Evolutionary conservation across 306 rosid genomes (phyloP).

Genomic region (Rosa multiflora): DNA sequence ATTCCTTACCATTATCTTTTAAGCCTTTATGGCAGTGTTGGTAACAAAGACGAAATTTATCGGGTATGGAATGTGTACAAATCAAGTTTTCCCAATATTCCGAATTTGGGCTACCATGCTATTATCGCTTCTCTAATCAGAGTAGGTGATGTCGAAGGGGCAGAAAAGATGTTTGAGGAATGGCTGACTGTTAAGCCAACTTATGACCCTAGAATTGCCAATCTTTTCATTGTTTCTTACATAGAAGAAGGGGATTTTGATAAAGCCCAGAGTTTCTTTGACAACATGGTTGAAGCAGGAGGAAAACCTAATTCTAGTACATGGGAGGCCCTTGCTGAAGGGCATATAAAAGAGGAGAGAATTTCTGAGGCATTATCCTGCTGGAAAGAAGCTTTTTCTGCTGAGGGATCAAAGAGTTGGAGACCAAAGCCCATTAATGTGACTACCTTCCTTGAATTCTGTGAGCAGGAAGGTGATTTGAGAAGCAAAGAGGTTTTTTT

Average conservation of each 20-base stretch:
- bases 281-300: conserved; percentile 57
- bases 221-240: conserved; percentile 64
- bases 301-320: conserved; percentile 76
- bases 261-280: conserved; percentile 53
- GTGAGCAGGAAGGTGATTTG: conserved; percentile 50
- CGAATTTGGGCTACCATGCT: conserved; percentile 91
- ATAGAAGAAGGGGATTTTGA: conserved; percentile 47
- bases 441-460: conserved; percentile 51
- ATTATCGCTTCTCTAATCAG: conserved; percentile 68
- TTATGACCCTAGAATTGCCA: conserved; percentile 82
- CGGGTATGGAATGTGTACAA: conserved; percentile 84
- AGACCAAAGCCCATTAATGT: conserved; percentile 59
- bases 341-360: conserved; percentile 50
- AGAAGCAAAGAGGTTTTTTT: conserved; percentile 49
- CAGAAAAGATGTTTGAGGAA: conserved; percentile 69
- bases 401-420: conserved; percentile 63
- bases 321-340: conserved; percentile 85
- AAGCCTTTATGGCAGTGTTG: conserved; percentile 73
- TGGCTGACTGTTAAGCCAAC: conserved; percentile 63
- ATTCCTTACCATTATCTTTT: conserved; percentile 88
- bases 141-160: conserved; percentile 71
- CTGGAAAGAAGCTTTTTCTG: conserved; percentile 72
- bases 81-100: conserved; percentile 61
- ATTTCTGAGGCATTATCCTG: conserved; percentile 60
- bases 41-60: conserved; percentile 74